Base-by-base conservation (phyloP, 2,329 filamentous ascomycete genomes). In the Fusarium subglutinans region DNA sequence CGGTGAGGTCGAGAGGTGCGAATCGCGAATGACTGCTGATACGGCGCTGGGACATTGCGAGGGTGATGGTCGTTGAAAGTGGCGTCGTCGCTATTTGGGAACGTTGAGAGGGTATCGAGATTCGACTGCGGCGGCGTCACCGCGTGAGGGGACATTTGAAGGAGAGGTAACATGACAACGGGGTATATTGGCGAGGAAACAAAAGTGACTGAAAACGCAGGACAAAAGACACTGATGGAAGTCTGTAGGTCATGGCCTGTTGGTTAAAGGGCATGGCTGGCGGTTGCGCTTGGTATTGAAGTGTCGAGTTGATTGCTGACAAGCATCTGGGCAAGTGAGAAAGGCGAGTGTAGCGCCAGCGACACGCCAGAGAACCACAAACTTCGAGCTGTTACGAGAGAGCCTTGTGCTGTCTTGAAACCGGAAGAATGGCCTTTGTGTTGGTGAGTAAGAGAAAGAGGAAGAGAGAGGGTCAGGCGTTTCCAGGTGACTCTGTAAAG, bases 81-180 rank as follows among this genome's bases (percentile, higher is more conserved):
- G 40, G 68, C 63, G 35, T 63, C 50, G 54, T 77, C 72, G 62
- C 76, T 63, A 50, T 56, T 67, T 61, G 64, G 57, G 45, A 76
- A 71, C 20, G 69, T 50, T 55, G 78, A 78, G 59, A 81, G 79
- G 53, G 81, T 74, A 69, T 86, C 83, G 76, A 83, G 79, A 66
- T 82, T 83, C 63, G 82, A 80, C 68, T 82, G 81, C 51, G 82
- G 80, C 59, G 82, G 81, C 66, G 84, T 86, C 85, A 87, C 86
- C 84, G 83, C 83, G 76, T 81, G 83, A 79, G 82, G 86, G 84
- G 86, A 85, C 83, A 84, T 85, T 79, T 89, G 87, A 67, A 88
- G 80, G 71, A 86, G 82, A 73, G 87, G 86, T 69, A 88, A 83
- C 86, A 88, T 88, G 77, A 78, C 77, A 75, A 73, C 63, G 65